Evolutionary conservation across 2,329 filamentous ascomycete species (phyloP).

Genomic region (Capronia coronata): DNA sequence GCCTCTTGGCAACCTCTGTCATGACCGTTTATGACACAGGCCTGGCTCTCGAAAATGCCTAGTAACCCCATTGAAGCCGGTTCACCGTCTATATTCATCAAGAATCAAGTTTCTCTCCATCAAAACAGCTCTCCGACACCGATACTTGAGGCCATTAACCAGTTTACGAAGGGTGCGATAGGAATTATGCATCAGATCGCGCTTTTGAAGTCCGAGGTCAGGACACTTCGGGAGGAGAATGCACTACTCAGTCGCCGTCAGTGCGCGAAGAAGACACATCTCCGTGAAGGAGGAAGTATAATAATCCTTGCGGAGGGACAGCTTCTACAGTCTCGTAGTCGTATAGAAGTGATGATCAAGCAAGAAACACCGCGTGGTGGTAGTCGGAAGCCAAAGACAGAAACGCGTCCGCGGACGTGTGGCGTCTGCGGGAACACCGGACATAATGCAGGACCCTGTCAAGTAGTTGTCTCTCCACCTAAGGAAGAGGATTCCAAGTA

Average conservation of each 20-base stretch:
- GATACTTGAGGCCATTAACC: slow-evolving; percentile 1
- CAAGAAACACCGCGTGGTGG: not conserved
- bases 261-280: not conserved
- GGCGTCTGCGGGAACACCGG: no score
- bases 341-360: not conserved
- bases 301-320: not conserved
- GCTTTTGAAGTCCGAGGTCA: slow-evolving; percentile 5
- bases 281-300: not conserved
- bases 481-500: no score
- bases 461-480: no score
- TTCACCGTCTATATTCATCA: slow-evolving; percentile 1
- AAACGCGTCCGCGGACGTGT: no score
- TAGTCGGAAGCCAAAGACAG: not conserved
- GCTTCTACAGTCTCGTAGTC: not conserved
- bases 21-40: no score
- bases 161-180: not conserved
- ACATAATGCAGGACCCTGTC: no score
- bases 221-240: not conserved
- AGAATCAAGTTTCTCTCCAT: not conserved
- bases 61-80: no score
- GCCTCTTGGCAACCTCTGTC: no score
- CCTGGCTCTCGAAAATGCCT: no score
- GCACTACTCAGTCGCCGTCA: not conserved
- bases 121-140: slow-evolving; percentile 1
- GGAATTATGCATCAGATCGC: not conserved